These are phyloP conservation scores for Thermochaetoides dissita DNA, from an alignment of 2,329 filamentous ascomycete species.

Conservation along the genomic window DNA sequence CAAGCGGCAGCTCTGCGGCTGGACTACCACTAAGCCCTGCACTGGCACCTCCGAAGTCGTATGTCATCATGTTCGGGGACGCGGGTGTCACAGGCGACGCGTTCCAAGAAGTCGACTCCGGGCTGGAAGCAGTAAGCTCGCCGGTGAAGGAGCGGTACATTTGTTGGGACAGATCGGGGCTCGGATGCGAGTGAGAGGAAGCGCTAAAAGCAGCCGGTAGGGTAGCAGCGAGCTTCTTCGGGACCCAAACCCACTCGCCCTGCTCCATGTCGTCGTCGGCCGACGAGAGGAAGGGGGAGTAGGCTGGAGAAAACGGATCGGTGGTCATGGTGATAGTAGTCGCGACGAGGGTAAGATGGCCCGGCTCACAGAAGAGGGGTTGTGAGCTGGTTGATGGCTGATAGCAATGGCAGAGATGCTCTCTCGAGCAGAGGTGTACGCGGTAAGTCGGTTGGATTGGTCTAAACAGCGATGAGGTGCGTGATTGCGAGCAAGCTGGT, in stretches of 20 bases:
- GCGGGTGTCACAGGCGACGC: not conserved
- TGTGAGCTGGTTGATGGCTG: too few relatives aligned
- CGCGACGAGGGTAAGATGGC: not conserved
- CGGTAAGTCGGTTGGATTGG: not conserved
- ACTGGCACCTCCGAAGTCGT: too few relatives aligned
- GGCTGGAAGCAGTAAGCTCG: not conserved
- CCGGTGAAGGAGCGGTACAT: constrained; percentile 1
- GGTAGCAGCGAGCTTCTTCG: not conserved
- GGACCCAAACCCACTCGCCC: constrained; percentile 7
- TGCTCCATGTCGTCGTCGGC: not conserved
- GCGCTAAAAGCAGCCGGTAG: not conserved
- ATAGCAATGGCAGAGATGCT: too few relatives aligned
- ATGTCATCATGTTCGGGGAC: too few relatives aligned
- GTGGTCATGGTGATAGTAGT: not conserved
- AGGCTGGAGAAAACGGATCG: not conserved
- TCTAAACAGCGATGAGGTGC: too few relatives aligned
- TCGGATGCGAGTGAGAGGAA: not conserved
- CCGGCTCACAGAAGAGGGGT: too few relatives aligned
- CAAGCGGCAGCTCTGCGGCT: too few relatives aligned
- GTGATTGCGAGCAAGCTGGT: too few relatives aligned
- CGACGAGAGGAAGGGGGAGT: not conserved
- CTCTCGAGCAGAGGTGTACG: too few relatives aligned
- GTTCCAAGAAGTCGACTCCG: not conserved
- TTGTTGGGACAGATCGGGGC: not conserved
- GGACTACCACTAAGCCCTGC: too few relatives aligned